Evolutionary conservation across 805 yeast species (phyloP), one percentile per base, ranked within the genome.

Genomic region (Barnettozyma wickerhamii): DNA sequence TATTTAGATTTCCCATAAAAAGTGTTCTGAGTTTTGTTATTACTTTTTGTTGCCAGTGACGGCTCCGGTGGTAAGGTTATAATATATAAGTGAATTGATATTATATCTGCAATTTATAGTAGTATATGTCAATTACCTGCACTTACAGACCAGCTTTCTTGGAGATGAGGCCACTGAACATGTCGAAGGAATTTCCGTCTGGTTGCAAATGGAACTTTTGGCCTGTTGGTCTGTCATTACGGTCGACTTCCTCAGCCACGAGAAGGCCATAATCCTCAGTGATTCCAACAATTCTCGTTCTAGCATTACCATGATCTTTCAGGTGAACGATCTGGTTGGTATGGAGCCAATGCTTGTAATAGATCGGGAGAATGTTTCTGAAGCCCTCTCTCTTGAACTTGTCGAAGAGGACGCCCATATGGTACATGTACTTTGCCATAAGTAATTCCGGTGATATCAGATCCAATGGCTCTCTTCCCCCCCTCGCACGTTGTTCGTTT

Each of bases 181-280:
- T 90, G 59, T 93, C 98, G 56, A 93, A 93, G 4, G 97, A 87
- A 59, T 93, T 93, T 1, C 99, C 99, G 62, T 93, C 99, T 0
- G 99, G 98, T 60, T 90, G 97, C 35, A 93, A 65, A 51, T 87
- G 83, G 48, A 73, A 80, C 5, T 55, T 65, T 31, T 66, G 71
- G 0, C 87, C 85, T 2, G 81, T 77, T 13, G 66, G 66, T 10
- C 51, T 56, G 18, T 72, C 72, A 12, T 62, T 54, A 5, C 62
- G 49, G 37, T 74, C 74, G 7, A 80, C 59, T 48, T 85, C 95
- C 45, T 77, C 80, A 3, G 86, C 99, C 12, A 80, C 62, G 43
- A 93, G 64, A 65, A 90, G 67, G 0, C 99, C 99, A 62, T 81
- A 84, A 41, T 89, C 95, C 2, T 71, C 66, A 0, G 95, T 81